phyloP scores from a whole-genome alignment of 2,329 filamentous ascomycete species.

The Calonectria ilicicola region DNA sequence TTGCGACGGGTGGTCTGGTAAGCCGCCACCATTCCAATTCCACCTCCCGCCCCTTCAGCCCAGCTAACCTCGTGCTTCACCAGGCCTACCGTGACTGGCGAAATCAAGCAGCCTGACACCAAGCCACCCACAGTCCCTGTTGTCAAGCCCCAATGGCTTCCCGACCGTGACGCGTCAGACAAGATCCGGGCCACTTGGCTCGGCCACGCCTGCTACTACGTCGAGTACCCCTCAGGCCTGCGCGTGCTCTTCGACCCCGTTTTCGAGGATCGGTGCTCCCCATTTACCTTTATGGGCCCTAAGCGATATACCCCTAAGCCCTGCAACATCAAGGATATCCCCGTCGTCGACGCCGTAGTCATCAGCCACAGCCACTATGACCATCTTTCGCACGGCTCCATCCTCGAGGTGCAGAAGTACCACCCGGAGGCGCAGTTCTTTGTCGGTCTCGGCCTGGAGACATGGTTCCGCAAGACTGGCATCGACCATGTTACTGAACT shows the following conservation, averaged over 20 bases:
- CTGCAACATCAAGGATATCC: conserved; percentile 82
- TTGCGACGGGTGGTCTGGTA: conserved; percentile 52
- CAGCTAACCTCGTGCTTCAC: conserved; percentile 19
- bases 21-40: not conserved
- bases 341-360: conserved; percentile 79
- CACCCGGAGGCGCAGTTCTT: conserved; percentile 90
- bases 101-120: conserved; percentile 66
- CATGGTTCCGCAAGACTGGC: conserved; percentile 81
- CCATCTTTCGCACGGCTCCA: conserved; percentile 83
- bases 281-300: conserved; percentile 76
- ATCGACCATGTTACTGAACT: conserved; percentile 86
- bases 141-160: conserved; percentile 74
- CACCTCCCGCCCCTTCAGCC: not conserved
- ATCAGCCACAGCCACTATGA: conserved; percentile 96
- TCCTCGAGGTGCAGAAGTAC: conserved; percentile 75
- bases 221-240: conserved; percentile 88
- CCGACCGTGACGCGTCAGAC: conserved; percentile 64
- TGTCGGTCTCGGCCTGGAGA: conserved; percentile 83
- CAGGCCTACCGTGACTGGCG: conserved; percentile 55
- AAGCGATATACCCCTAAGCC: conserved; percentile 83
- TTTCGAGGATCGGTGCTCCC: conserved; percentile 88
- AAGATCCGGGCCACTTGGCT: conserved; percentile 91
- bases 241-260: conserved; percentile 95
- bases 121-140: conserved; percentile 75
- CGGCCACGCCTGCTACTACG: conserved; percentile 92